Conservation (phyloP, 2,329 filamentous ascomycete genomes). For the Cercospora zeae-maydis region DNA sequence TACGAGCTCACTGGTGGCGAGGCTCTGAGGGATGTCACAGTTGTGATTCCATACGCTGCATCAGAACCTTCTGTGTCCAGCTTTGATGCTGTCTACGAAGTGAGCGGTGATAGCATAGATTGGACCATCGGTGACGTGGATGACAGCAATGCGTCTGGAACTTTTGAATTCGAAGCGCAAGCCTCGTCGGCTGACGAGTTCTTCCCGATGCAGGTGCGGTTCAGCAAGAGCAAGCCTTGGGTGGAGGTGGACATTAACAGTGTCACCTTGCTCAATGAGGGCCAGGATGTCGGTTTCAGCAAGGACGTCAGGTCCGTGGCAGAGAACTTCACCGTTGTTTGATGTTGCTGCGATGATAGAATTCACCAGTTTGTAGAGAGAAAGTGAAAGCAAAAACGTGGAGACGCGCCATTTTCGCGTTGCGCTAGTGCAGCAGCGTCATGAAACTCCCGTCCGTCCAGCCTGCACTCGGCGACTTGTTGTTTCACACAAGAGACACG, state of each 20-base stretch:
- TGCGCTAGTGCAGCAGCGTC: constrained; percentile 1
- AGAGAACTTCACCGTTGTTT: constrained; percentile 74
- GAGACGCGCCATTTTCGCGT: constrained; percentile 6
- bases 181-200: constrained; percentile 88
- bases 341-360: constrained; percentile 32
- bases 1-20: constrained; percentile 87
- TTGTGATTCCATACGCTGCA: constrained; percentile 80
- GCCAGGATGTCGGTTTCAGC: constrained; percentile 75
- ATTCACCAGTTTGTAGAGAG: background rate
- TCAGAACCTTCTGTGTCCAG: constrained; percentile 85
- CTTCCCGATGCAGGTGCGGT: constrained; percentile 93
- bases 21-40: constrained; percentile 74
- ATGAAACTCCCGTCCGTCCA: background rate
- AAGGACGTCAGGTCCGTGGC: constrained; percentile 76
- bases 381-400: background rate
- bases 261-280: constrained; percentile 68
- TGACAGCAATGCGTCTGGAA: constrained; percentile 74
- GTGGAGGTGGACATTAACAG: constrained; percentile 88
- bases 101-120: constrained; percentile 86
- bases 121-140: constrained; percentile 89
- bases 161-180: constrained; percentile 93
- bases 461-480: background rate
- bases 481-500: background rate
- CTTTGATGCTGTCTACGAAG: constrained; percentile 91
- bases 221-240: constrained; percentile 80